Conservation (phyloP, 2,329 filamentous ascomycete genomes). For the Nigrospora sphaerica region DNA sequence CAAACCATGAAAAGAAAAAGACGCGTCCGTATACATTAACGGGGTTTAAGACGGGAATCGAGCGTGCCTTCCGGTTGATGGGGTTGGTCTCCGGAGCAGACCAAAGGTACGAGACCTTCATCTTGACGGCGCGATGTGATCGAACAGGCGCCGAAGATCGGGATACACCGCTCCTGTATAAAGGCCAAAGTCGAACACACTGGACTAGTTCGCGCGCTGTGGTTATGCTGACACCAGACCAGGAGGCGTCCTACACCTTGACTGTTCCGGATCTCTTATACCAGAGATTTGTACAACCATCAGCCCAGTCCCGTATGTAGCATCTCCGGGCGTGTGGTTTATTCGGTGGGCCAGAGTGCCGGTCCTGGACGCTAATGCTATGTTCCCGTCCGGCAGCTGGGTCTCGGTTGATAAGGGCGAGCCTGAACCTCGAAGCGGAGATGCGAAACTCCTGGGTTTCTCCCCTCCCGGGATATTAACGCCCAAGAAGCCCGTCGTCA, state of each 20-base stretch:
- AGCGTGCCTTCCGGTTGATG: conserved; percentile 74
- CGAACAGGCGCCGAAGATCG: background rate
- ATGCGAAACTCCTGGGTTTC: background rate
- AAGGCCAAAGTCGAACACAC: too few relatives aligned
- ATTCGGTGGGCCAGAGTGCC: conserved; percentile 9
- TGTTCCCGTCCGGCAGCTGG: conserved; percentile 7
- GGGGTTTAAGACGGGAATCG: conserved; percentile 72
- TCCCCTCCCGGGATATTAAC: too few relatives aligned
- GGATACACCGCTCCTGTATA: too few relatives aligned
- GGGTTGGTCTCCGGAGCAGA: conserved; percentile 70
- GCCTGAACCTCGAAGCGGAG: background rate
- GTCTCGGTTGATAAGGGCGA: conserved; percentile 8
- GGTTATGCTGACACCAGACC: too few relatives aligned
- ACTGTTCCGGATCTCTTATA: conserved; percentile 6
- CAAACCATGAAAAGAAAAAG: conserved; percentile 67
- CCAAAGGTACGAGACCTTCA: conserved; percentile 34
- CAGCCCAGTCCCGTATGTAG: conserved; percentile 1
- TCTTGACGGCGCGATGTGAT: conserved; percentile 6
- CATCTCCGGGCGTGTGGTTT: conserved; percentile 15
- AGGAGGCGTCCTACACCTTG: background rate
- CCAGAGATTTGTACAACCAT: background rate
- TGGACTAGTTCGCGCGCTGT: too few relatives aligned
- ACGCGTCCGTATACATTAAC: conserved; percentile 76
- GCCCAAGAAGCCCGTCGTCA: too few relatives aligned
- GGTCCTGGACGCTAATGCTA: conserved; percentile 6